Evolutionary conservation across 2,329 filamentous ascomycete genomes (phyloP), one percentile per base, ranked within the genome.

Genomic region (Colletotrichum eleusines): DNA sequence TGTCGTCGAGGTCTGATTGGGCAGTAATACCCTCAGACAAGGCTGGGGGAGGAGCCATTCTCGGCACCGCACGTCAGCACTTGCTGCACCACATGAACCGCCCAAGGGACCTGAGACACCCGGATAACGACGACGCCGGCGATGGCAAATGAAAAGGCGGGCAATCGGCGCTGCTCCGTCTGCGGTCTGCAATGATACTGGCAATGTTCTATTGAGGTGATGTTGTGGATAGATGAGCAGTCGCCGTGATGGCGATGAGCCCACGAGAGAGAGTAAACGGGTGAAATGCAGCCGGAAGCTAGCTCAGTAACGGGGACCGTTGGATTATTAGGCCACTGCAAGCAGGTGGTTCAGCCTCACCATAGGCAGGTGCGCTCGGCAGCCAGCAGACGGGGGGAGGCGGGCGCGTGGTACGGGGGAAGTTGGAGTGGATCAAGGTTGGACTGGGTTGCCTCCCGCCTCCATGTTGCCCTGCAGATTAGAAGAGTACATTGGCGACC

Each of bases 221-320:
- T 28, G 9, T 31, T 53, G 59, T 46, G 57, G 26, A 33, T 63
- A 59, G 50, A 54, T 58, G 66, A 73, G 70, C 66, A 33, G 63
- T 73, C 70, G 72, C 70, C 72, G 63, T 63, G 70, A 66, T 67
- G 70, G 63, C 70, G 72, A 73, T 67, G 70, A 69, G 65, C 66
- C 66, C 69, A 72, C 69, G 61, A 64, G 28, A 63, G 69, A 71
- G 64, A 71, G 69, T 54, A 71, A 69, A 51, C 66, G 60, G 69
- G 69, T 70, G 66, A 72, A 33, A 61, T 64, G 66, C 48, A 66
- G 66, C 64, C 18, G 33, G n/a, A 62, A 65, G 48, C 57, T 48
- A 72, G 60, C 66, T n/a, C 53, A 23, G 46, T 46, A 58, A 70
- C 55, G 69, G 69, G 66, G 66, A 66, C 69, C 55, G 66, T 70